phyloP scores from a whole-genome alignment of 2,329 filamentous ascomycete genomes.

The Trichoderma afroharzianum region DNA sequence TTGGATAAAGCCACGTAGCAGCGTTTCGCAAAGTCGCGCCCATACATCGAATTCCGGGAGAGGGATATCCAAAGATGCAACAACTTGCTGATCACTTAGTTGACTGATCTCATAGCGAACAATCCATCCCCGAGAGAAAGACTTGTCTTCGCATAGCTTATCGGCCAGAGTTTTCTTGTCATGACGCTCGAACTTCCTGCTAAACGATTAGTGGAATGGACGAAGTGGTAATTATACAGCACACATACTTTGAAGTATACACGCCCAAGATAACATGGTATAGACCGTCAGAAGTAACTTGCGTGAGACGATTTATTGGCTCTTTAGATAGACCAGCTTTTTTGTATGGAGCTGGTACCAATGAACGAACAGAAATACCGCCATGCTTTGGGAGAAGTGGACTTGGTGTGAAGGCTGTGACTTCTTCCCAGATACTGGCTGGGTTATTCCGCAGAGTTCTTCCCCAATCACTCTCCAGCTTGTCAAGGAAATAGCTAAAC shows the following conservation, averaged over 20 bases:
- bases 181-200: background rate
- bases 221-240: background rate
- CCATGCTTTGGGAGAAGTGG: background rate
- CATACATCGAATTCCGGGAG: background rate
- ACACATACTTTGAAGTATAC: background rate
- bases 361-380: background rate
- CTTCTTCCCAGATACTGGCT: background rate
- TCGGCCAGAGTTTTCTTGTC: background rate
- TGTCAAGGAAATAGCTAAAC: background rate
- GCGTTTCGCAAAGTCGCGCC: background rate
- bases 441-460: background rate
- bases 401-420: background rate
- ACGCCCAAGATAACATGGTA: background rate
- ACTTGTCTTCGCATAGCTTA: background rate
- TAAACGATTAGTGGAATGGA: background rate
- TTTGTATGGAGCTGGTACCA: background rate
- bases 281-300: background rate
- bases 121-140: background rate
- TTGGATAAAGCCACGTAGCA: background rate
- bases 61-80: background rate
- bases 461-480: background rate
- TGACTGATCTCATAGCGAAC: background rate
- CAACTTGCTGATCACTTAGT: background rate
- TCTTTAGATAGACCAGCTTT: background rate
- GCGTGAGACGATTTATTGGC: background rate